Base-by-base conservation (phyloP, 371 early-diverging fungal genomes). In the Apophysomyces sp. region DNA sequence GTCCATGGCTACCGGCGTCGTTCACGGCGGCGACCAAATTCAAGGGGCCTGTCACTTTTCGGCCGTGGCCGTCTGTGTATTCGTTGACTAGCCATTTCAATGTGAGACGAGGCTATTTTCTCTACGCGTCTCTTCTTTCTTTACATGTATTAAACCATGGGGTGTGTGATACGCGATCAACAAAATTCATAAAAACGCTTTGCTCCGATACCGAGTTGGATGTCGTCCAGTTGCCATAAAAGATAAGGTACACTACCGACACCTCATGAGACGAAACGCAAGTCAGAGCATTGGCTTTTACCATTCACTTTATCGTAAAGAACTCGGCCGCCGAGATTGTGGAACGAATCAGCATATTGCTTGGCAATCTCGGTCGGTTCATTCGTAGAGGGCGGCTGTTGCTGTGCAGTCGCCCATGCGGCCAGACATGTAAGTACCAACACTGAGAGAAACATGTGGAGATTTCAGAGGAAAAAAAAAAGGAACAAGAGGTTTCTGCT, bases 211-310 rank as follows among this genome's bases (percentile, higher is more conserved):
- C 60, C 31, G 65, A 49, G 28, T 81, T 60, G 34, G 58, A 11
- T 15, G 76, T 69, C 16, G 67, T 61, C 83, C 83, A 82, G 28
- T 75, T 65, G 31, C 85, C 85, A 59, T 84, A 84, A 57, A 78
- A 84, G 24, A 84, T 74, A 34, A 82, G 58, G 57, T 81, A 81
- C 9, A 72, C 82, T 81, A 57, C 26, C n/a, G 21, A n/a, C 0
- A 52, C 21, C 24, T 26, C 27, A 16, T 57, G 13, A 27, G 57
- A 15, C 29, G 6, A 15, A 32, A 15, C 4, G 24, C 24, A 15
- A 16, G 37, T 12, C 2, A 12, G 1, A 51, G 16, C 16, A 59
- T 32, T 39, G 21, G 15, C 31, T 21, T 40, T 56, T 75, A 80
- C 80, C 80, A 66, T 80, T 80, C 36, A 80, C 77, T 57, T 63